phyloP scores from a whole-genome alignment of 148 eudicot genomes.

The Drosera capensis region DNA sequence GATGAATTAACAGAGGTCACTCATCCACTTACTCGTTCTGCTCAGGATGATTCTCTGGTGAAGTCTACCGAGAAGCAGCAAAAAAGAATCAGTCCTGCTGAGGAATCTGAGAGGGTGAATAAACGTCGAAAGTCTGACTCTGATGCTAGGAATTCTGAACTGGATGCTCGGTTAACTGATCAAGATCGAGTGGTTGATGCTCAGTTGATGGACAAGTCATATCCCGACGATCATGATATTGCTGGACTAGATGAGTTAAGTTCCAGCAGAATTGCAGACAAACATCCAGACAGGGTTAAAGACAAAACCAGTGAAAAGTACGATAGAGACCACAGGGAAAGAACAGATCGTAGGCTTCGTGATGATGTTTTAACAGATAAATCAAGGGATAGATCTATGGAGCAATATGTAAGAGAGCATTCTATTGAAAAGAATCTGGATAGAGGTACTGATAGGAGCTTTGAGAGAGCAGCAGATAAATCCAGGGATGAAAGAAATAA shows the following conservation, averaged over 20 bases:
- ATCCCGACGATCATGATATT: slow-evolving; percentile 34
- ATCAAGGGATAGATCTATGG: slow-evolving; percentile 69
- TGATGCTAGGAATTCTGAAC: slow-evolving; percentile 51
- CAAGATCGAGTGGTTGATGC: slow-evolving; percentile 40
- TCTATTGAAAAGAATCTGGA: slow-evolving; percentile 63
- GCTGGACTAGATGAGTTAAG: slow-evolving; percentile 39
- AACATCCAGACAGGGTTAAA: slow-evolving; percentile 42
- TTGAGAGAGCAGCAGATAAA: slow-evolving; percentile 47
- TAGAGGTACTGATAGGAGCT: slow-evolving; percentile 48
- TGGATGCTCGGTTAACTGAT: slow-evolving; percentile 45
- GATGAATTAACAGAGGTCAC: slow-evolving; percentile 53
- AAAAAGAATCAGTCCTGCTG: slow-evolving; percentile 79
- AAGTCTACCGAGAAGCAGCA: slow-evolving; percentile 49
- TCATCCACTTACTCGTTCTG: slow-evolving; percentile 35
- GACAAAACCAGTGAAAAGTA: slow-evolving; percentile 64
- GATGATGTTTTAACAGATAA: slow-evolving; percentile 57
- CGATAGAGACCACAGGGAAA: slow-evolving; percentile 67
- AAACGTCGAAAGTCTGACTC: slow-evolving; percentile 73
- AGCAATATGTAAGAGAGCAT: slow-evolving; percentile 75
- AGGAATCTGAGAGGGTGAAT: slow-evolving; percentile 55
- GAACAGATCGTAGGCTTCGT: slow-evolving; percentile 58
- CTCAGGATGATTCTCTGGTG: slow-evolving; percentile 38
- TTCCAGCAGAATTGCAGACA: slow-evolving; percentile 33
- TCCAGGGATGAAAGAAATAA: slow-evolving; percentile 63
- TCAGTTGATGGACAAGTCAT: slow-evolving; percentile 29